Evolutionary conservation across 768 basidiomycete genomes (phyloP), one percentile per base, ranked within the genome.

Genomic region (Exidia glandulosa): DNA sequence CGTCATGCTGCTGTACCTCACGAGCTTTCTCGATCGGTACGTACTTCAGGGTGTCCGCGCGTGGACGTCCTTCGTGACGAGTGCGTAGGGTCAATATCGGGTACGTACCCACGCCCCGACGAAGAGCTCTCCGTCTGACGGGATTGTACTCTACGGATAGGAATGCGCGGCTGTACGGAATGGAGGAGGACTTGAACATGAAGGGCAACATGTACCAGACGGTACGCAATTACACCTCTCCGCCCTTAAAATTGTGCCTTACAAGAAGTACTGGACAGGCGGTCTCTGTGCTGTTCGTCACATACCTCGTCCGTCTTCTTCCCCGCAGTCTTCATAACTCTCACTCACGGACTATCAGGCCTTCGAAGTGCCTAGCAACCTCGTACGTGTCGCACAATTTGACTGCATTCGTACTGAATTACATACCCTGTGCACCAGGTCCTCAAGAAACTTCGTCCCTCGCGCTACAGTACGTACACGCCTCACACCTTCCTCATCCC

Each of bases 121-220:
- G 6, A n/a, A n/a, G n/a, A 19, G 6, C 23, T 10, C 12, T 45
- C 23, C 12, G 41, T 45, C 41, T 37, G 41, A 14, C 16, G 9
- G 41, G 23, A 45, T 19, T 6, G 2, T 19, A 19, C 9, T 45
- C 41, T 19, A 19, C 23, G 12, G 6, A 25, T 32, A 61, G 63
- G 41, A 64, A 64, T 62, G 61, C 63, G 12, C 57, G 63, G 16
- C 37, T 64, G 7, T 64, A 62, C 36, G 63, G 63, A 25, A 52
- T 64, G 10, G 62, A 64, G 36, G 30, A 4, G 9, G 63, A 64
- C 31, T 32, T 63, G 27, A 29, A 56, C 14, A 60, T 64, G 32
- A 30, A 34, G 25, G 47, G 52, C 3, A 41, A 47, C 14, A 50
- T 56, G 56, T 64, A 56, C 58, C 60, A 64, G 32, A 56, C 56